phyloP scores from a whole-genome alignment of 768 basidiomycete genomes.

The Sarcodon sp. region DNA sequence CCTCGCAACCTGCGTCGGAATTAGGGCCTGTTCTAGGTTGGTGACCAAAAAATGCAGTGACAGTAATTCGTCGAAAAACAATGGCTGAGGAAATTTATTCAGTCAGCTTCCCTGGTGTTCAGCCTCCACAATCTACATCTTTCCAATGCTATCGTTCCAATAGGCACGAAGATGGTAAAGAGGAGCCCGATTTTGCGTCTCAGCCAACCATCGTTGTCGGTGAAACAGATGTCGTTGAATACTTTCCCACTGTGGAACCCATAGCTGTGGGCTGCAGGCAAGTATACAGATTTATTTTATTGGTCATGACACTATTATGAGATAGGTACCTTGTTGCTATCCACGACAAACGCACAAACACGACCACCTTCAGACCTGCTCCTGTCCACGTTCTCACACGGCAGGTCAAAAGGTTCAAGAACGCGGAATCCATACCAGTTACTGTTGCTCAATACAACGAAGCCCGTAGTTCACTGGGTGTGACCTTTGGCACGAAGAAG shows the following conservation, averaged over 20 bases:
- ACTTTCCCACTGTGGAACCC: constrained; percentile 51
- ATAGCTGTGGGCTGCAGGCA: constrained; percentile 46
- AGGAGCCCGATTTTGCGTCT: constrained; percentile 19
- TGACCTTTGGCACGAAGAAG: constrained; percentile 93
- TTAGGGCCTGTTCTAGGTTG: constrained; percentile 42
- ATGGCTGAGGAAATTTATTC: neutral
- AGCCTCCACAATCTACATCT: constrained; percentile 40
- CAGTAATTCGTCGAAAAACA: neutral
- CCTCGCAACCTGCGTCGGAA: constrained; percentile 19
- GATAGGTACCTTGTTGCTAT: constrained; percentile 74
- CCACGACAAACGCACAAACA: constrained; percentile 63
- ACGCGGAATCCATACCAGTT: constrained; percentile 34
- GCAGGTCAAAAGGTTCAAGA: constrained; percentile 77
- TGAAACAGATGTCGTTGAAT: constrained; percentile 78
- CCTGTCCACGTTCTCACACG: constrained; percentile 61
- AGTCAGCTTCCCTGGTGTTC: constrained; percentile 57
- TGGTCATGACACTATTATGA: neutral
- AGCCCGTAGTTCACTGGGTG: constrained; percentile 70
- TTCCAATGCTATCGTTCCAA: constrained; percentile 50
- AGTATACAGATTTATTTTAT: constrained; percentile 29
- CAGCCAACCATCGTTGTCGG: constrained; percentile 47
- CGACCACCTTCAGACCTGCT: constrained; percentile 55
- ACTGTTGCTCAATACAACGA: constrained; percentile 43
- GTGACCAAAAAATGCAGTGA: constrained; percentile 6
- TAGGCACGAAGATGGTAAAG: constrained; percentile 16